Conservation (phyloP, 805 yeast genomes). For the Candida boleticola region DNA sequence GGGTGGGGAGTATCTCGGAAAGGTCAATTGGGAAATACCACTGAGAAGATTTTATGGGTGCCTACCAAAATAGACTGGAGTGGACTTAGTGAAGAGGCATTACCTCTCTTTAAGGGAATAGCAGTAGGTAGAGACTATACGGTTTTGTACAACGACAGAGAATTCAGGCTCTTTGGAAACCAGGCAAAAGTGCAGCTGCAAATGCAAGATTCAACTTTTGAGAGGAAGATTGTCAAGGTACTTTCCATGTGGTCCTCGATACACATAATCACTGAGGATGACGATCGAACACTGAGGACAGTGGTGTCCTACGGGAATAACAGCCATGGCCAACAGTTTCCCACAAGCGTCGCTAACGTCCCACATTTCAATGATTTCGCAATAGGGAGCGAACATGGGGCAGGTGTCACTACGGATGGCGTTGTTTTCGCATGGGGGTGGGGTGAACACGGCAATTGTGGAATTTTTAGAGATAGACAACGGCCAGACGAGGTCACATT, state of each 20-base stretch:
- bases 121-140: conserved; percentile 60
- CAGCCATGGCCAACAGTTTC: conserved; percentile 64
- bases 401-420: conserved; percentile 31
- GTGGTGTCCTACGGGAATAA: conserved; percentile 65
- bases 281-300: neutral
- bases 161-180: conserved; percentile 18
- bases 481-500: conserved; percentile 30
- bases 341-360: conserved; percentile 14
- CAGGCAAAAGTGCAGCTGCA: conserved; percentile 1
- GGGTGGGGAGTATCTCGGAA: conserved; percentile 73
- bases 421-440: conserved; percentile 85
- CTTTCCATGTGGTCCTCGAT: conserved; percentile 77
- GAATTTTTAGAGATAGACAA: conserved; percentile 25
- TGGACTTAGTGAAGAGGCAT: conserved; percentile 6
- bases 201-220: neutral
- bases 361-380: conserved; percentile 23
- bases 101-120: neutral
- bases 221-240: conserved; percentile 6
- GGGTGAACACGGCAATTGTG: conserved; percentile 99
- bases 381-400: conserved; percentile 88
- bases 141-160: conserved; percentile 20
- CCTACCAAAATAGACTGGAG: conserved; percentile 18
- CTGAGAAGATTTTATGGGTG: conserved; percentile 14
- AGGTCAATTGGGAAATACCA: conserved; percentile 46
- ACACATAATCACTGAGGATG: conserved; percentile 39